Evolutionary conservation across 345 rosid genomes (phyloP).

Genomic region (Draba incana): DNA sequence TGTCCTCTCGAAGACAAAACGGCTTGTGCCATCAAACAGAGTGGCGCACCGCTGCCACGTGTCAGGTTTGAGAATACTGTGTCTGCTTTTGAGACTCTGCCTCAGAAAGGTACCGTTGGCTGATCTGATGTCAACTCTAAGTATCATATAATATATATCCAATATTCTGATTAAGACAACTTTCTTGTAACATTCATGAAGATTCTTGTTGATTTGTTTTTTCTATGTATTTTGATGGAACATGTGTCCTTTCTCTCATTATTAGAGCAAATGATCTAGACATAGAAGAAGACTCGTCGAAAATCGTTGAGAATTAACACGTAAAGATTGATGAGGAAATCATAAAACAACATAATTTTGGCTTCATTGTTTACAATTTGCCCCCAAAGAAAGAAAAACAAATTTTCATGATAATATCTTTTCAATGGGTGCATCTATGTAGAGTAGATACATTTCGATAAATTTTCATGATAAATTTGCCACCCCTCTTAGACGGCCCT

Average conservation of each 20-base stretch:
- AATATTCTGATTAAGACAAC: constrained; percentile 7
- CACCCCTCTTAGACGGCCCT: no score
- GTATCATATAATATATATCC: not conserved
- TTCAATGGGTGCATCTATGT: no score
- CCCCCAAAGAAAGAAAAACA: no score
- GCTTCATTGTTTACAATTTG: no score
- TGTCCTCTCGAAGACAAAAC: constrained; percentile 97
- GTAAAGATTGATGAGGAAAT: not conserved
- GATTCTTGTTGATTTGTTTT: not conserved
- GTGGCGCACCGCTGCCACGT: constrained; percentile 91
- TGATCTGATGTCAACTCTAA: constrained; percentile 11
- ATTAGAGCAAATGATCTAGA: not conserved
- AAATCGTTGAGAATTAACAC: not conserved
- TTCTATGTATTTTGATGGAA: not conserved
- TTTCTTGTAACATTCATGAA: not conserved
- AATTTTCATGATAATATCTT: no score
- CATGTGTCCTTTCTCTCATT: not conserved
- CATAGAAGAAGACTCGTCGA: not conserved
- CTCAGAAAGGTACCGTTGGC: constrained; percentile 73
- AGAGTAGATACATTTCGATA: no score
- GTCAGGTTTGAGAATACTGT: constrained; percentile 92
- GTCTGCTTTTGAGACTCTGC: constrained; percentile 94
- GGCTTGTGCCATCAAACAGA: constrained; percentile 96
- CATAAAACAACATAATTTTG: not conserved
- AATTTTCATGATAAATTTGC: no score